These are phyloP conservation scores for Fagopyrum homotropicum DNA, from an alignment of 148 eudicot genomes.

Conservation along the genomic window DNA sequence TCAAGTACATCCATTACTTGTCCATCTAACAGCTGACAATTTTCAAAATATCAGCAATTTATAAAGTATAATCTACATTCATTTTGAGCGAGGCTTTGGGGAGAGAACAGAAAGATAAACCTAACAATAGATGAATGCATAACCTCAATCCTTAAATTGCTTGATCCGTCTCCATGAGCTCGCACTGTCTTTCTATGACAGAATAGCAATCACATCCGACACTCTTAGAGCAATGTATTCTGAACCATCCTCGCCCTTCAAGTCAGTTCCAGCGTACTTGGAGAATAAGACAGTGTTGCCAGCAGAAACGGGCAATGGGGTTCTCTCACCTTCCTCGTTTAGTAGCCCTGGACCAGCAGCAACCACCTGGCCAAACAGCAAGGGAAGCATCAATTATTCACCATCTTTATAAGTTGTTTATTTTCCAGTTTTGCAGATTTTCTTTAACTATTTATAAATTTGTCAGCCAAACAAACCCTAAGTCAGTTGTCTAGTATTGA, in stretches of 20 bases:
- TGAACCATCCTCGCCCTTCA: constrained; percentile 70
- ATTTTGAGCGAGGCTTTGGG: not conserved
- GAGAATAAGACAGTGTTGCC: constrained; percentile 77
- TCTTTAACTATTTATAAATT: not conserved
- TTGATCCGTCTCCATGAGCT: not conserved
- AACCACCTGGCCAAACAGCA: constrained; percentile 40
- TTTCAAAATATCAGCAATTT: not conserved
- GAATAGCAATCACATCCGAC: constrained; percentile 77
- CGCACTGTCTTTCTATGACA: constrained; percentile 37
- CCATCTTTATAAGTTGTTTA: too few relatives aligned
- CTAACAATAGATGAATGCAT: constrained; percentile 10
- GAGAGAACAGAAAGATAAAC: not conserved
- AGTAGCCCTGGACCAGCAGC: constrained; percentile 76
- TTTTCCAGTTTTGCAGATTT: too few relatives aligned
- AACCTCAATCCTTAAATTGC: constrained; percentile 6
- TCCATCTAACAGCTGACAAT: not conserved
- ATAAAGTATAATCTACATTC: not conserved
- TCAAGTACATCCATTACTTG: not conserved
- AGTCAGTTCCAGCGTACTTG: constrained; percentile 73
- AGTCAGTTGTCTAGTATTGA: not conserved
- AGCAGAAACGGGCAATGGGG: constrained; percentile 43
- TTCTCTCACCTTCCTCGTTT: constrained; percentile 69
- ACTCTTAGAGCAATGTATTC: constrained; percentile 59
- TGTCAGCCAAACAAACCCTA: not conserved
- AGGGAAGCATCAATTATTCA: not conserved